These are phyloP conservation scores for Croton setiger DNA, from an alignment of 441 rosid species.

Conservation along the genomic window DNA sequence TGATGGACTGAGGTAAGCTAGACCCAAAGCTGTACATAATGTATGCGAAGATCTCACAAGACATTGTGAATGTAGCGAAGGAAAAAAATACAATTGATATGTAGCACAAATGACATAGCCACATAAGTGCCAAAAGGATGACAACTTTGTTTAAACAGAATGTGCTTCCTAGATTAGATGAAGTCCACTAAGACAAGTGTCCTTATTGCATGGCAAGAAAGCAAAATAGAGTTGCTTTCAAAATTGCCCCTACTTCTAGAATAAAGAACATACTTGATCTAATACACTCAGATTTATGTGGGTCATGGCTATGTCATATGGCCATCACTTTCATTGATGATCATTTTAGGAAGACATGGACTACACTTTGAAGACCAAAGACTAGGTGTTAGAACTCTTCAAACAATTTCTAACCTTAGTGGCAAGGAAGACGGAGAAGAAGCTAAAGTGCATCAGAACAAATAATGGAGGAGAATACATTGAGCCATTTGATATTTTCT, in stretches of 20 bases:
- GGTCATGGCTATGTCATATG: not conserved
- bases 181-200: not conserved
- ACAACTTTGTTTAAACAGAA: no score
- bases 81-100: no score
- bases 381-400: not conserved
- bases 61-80: no score
- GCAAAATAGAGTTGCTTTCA: not conserved
- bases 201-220: not conserved
- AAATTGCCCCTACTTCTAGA: not conserved
- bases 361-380: not conserved
- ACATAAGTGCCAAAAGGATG: not conserved
- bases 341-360: not conserved
- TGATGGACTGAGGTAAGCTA: not conserved
- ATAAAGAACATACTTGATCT: not conserved
- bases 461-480: not conserved
- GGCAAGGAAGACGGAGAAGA: not conserved
- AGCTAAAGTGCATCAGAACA: not conserved
- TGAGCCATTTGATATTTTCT: not conserved
- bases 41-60: no score
- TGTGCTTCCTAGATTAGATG: not conserved
- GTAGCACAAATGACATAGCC: not conserved
- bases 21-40: no score
- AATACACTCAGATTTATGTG: not conserved
- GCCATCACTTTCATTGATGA: not conserved
- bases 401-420: not conserved